Conservation (phyloP, 768 basidiomycete genomes). For the Xerocomellus chrysenteron region DNA sequence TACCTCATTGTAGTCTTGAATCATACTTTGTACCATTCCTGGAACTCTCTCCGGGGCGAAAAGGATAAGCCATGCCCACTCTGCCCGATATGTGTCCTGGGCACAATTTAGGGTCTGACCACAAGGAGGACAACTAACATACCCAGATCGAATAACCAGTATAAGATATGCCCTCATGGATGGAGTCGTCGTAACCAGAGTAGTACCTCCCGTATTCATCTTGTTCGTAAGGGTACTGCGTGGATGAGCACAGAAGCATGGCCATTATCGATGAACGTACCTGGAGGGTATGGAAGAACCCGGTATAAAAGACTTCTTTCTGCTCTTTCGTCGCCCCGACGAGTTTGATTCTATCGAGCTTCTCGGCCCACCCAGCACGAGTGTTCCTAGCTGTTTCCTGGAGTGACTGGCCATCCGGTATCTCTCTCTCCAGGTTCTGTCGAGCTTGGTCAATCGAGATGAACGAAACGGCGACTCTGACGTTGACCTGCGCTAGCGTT, state of each 20-base stretch:
- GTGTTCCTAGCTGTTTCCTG: constrained; percentile 51
- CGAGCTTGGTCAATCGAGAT: constrained; percentile 69
- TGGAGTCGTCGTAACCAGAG: constrained; percentile 68
- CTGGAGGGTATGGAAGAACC: constrained; percentile 61
- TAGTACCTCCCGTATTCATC: constrained; percentile 67
- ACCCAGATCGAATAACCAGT: constrained; percentile 84
- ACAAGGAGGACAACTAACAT: constrained; percentile 10
- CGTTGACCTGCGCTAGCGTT: constrained; percentile 39
- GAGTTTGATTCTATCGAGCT: constrained; percentile 51
- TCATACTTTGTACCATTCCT: constrained; percentile 76
- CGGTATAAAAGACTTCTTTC: constrained; percentile 57
- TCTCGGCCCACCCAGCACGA: constrained; percentile 56
- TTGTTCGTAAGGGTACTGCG: constrained; percentile 75
- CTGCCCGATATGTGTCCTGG: constrained; percentile 76
- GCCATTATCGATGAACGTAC: constrained; percentile 27
- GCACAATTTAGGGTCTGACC: background rate
- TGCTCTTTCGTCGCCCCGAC: constrained; percentile 48
- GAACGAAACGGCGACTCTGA: constrained; percentile 70
- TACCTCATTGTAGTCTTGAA: constrained; percentile 73
- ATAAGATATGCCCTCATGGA: constrained; percentile 69
- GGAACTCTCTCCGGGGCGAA: constrained; percentile 75
- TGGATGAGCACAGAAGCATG: background rate
- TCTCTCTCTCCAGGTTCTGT: constrained; percentile 48
- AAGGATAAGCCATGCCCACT: constrained; percentile 77
- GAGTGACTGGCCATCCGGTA: constrained; percentile 45